Evolutionary conservation across 163 green algal species (phyloP), one percentile per base, ranked within the genome.

Genomic region (Volvox carteri): DNA sequence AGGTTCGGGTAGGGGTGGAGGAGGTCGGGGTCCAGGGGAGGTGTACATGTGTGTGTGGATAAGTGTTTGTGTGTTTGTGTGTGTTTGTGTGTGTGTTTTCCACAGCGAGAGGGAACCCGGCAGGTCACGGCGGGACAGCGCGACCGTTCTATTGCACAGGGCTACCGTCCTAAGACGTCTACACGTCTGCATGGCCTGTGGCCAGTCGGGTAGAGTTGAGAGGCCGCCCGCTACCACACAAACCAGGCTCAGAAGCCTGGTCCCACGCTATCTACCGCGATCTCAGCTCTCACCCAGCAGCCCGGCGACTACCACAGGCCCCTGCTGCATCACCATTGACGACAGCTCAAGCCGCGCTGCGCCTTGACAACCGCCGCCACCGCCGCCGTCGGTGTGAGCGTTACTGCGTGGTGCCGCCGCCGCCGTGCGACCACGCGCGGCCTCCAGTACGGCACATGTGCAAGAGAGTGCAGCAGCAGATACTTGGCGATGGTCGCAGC

Each of bases 381-480:
- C 58, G 8, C 16, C 67, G 23, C 9, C 48, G 30, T 11, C 58
- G n/a, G n/a, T n/a, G n/a, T n/a, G n/a, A n/a, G 16, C 30, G 44
- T 3, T 56, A 35, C 33, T 19, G 39, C 1, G 41, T 7, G 70
- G 41, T 2, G 37, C 28, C 8, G 44, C 73, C n/a, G 73, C 73
- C 23, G 73, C 42, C n/a, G 25, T 30, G 19, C 39, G 9, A 5
- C 3, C 28, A 44, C 81, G 72, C 37, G 25, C 83, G 35, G 35
- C 48, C 67, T 74, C 48, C 48, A 88, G 67, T 74, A 81, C 83
- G 21, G 83, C 83, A 33, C 50, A 73, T 14, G 68, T 88, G 68
- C 83, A 88, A 35, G 28, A 35, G 14, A 88, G 68, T 37, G 83
- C 83, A 9, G 28, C 48, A 18, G 83, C 83, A 1, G 83, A 50